These are phyloP conservation scores for Xylaria nigripes DNA, from an alignment of 495 filamentous ascomycete genomes.

Conservation along the genomic window DNA sequence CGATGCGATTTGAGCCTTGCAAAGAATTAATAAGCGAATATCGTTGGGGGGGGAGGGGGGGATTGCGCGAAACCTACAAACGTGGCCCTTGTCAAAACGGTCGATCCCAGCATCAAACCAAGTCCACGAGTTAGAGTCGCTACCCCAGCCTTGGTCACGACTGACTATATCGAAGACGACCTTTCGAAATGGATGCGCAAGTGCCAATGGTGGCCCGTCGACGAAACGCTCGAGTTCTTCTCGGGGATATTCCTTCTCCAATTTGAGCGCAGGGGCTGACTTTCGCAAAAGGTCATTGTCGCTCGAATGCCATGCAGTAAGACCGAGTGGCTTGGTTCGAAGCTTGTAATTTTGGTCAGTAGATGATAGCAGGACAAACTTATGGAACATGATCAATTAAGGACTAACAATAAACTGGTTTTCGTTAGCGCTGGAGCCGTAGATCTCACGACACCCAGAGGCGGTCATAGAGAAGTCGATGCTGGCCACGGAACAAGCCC, in stretches of 20 bases:
- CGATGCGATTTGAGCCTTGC: background rate
- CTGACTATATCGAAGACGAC: constrained; percentile 59
- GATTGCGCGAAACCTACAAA: constrained; percentile 12
- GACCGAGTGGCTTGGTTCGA: constrained; percentile 35
- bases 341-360: constrained; percentile 24
- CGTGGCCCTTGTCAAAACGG: constrained; percentile 26
- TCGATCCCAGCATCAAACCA: constrained; percentile 64
- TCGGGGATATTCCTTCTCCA: constrained; percentile 24
- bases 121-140: constrained; percentile 44
- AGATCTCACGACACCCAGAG: constrained; percentile 6
- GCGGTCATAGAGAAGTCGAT: constrained; percentile 12
- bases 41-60: too few relatives aligned
- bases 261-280: constrained; percentile 10
- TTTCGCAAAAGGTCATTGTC: constrained; percentile 12
- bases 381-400: background rate
- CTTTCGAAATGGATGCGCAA: constrained; percentile 42
- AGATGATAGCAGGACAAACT: background rate
- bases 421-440: constrained; percentile 17
- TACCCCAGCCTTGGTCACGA: constrained; percentile 60
- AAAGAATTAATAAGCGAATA: constrained; percentile 1
- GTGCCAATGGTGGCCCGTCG: constrained; percentile 20
- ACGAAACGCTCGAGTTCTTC: constrained; percentile 27
- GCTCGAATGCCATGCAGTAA: constrained; percentile 22
- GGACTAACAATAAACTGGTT: constrained; percentile 32
- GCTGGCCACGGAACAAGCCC: constrained; percentile 44